Evolutionary conservation across 1,139 yeast genomes (phyloP), one percentile per base, ranked within the genome.

Genomic region (Geotrichum candidum): DNA sequence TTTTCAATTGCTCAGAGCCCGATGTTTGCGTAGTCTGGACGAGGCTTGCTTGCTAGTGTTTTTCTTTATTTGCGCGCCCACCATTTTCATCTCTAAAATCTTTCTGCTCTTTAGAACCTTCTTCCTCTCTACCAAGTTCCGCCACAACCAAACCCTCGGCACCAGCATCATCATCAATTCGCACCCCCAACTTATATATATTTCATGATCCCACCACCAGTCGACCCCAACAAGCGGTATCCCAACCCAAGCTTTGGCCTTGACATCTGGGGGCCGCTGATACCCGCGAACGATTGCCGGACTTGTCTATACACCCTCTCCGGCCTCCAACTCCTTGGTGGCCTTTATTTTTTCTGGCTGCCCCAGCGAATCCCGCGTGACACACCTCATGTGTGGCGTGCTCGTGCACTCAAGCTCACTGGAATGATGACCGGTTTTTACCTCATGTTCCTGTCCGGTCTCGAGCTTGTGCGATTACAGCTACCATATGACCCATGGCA

Each of bases 231-330:
- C 48, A 57, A 51, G 54, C 57, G 68, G 45, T 61, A 66, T 41
- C 65, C 64, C 52, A 74, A 74, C 60, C 77, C 77, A 11, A 66
- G 72, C 51, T 65, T 72, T 53, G 77, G 77, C 0, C 68, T 74
- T 41, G 62, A 67, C 31, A 54, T 72, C 27, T 74, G 77, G 77
- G 76, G 77, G 18, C 77, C 77, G 1, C 65, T 74, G 35, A 69
- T 73, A 6, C 77, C 77, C 5, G 76, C 77, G 15, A 73, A 68
- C 60, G 77, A 74, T 63, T 73, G 77, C 64, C 65, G 65, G 53
- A 46, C 64, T 13, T 73, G 77, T 57, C 60, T 74, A 51, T 72
- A 70, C 46, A 64, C 73, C 1, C 64, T 73, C 45, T 66, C 70
- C 1, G 70, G 69, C 1, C 41, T 71, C 18, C 77, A 74, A 65